Evolutionary conservation across 2,329 filamentous ascomycete species (phyloP).

Genomic region (Alternaria rosae): DNA sequence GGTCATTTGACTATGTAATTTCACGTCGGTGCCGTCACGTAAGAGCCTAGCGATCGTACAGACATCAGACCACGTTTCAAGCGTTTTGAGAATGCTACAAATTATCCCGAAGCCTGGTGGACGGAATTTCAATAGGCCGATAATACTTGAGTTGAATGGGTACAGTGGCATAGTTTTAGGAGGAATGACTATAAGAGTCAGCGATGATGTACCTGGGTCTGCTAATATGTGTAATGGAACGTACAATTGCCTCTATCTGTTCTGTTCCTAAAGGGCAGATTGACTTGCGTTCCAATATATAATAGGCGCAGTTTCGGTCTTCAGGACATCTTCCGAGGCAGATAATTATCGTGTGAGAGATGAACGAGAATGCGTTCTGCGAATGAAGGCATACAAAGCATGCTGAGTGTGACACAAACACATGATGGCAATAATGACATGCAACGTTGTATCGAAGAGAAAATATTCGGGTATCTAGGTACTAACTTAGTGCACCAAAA

Average conservation of each 20-base stretch:
- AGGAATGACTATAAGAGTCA: background rate
- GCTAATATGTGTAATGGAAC: background rate
- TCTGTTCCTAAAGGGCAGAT: background rate
- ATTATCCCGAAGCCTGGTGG: background rate
- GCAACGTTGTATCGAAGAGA: background rate
- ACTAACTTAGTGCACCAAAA: background rate
- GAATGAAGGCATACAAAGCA: background rate
- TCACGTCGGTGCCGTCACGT: background rate
- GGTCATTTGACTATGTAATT: background rate
- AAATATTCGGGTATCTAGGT: slow-evolving; percentile 6
- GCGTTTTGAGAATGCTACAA: background rate
- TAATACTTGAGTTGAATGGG: background rate
- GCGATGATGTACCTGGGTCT: background rate
- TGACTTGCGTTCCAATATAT: background rate
- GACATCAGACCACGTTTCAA: background rate
- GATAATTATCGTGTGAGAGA: background rate
- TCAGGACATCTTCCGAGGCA: background rate
- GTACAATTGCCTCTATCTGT: background rate
- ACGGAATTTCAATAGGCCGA: background rate
- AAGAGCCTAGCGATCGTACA: background rate
- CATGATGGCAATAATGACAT: background rate
- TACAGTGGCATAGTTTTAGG: background rate
- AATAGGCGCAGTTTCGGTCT: background rate
- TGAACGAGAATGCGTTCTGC: background rate
- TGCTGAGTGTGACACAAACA: background rate